Evolutionary conservation across 805 yeast genomes (phyloP).

Genomic region (Hanseniaspora pseudoguilliermondii): DNA sequence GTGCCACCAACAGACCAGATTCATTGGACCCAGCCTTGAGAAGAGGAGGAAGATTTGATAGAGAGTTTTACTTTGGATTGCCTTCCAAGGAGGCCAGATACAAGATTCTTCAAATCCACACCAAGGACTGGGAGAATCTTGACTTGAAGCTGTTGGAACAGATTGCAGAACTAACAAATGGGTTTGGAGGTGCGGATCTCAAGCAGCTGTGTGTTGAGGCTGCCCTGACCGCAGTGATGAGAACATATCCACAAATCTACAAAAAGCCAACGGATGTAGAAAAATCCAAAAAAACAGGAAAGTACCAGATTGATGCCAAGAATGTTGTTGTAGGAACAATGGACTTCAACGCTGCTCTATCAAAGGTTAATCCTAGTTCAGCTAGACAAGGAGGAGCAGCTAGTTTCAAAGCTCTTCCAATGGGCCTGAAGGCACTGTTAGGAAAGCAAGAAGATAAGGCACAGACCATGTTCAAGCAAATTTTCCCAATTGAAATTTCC

Average conservation of each 20-base stretch:
- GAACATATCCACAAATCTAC: slow-evolving; percentile 89
- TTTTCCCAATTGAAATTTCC: slow-evolving; percentile 41
- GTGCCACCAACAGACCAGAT: slow-evolving; percentile 96
- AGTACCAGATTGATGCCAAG: slow-evolving; percentile 58
- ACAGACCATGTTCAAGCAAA: slow-evolving; percentile 35
- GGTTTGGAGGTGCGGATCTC: slow-evolving; percentile 96
- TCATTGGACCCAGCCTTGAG: slow-evolving; percentile 96
- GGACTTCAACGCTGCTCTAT: slow-evolving; percentile 78
- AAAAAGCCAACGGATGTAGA: slow-evolving; percentile 31
- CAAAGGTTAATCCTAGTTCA: slow-evolving; percentile 82
- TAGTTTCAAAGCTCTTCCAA: slow-evolving; percentile 68
- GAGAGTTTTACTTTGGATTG: slow-evolving; percentile 91
- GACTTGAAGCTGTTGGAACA: slow-evolving; percentile 44
- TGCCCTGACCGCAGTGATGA: slow-evolving; percentile 79
- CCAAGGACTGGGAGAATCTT: slow-evolving; percentile 75
- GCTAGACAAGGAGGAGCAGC: slow-evolving; percentile 62
- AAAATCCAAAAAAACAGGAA: slow-evolving; percentile 30
- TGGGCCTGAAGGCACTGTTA: slow-evolving; percentile 52
- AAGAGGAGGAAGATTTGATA: slow-evolving; percentile 92
- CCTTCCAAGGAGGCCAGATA: slow-evolving; percentile 73
- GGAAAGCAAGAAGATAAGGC: slow-evolving; percentile 37
- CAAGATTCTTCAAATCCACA: slow-evolving; percentile 72
- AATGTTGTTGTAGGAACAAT: slow-evolving; percentile 60
- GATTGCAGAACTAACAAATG: slow-evolving; percentile 73
- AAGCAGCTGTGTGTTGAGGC: slow-evolving; percentile 93